phyloP scores from a whole-genome alignment of 2,329 filamentous ascomycete species.

The Rutstroemia sp. region DNA sequence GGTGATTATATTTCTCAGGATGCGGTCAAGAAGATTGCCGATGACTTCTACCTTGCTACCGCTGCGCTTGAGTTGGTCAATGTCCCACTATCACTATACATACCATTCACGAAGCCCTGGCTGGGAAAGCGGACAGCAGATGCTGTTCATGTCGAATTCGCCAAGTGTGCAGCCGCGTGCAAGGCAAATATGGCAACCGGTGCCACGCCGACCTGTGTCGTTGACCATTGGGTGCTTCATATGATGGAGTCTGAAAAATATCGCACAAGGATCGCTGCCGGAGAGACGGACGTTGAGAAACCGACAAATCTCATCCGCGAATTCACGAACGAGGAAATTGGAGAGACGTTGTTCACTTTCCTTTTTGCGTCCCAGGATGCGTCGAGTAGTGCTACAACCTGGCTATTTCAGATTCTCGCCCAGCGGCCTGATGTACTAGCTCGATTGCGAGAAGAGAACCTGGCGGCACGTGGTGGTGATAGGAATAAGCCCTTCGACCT shows the following conservation, averaged over 20 bases:
- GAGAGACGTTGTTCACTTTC: conserved; percentile 45
- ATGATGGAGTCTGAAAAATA: no score
- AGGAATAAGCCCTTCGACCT: conserved; percentile 35
- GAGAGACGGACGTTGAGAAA: conserved; percentile 32
- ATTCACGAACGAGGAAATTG: conserved; percentile 43
- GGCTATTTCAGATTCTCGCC: conserved; percentile 45
- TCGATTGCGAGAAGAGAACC: conserved; percentile 40
- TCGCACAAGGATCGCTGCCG: no score
- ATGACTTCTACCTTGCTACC: conserved; percentile 73
- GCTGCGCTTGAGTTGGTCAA: conserved; percentile 75
- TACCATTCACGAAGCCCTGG: no score
- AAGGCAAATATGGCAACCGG: conserved; percentile 65
- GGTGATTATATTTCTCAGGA: conserved; percentile 71
- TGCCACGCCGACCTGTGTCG: conserved; percentile 61
- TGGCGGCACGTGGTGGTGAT: conserved; percentile 37
- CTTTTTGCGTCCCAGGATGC: conserved; percentile 47
- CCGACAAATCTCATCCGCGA: conserved; percentile 42
- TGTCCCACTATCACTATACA: conserved; percentile 44
- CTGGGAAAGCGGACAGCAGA: conserved; percentile 53
- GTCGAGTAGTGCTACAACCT: conserved; percentile 45
- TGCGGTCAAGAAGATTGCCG: conserved; percentile 64
- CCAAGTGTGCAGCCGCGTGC: conserved; percentile 63
- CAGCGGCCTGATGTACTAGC: conserved; percentile 42
- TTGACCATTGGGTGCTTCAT: conserved; percentile 65
- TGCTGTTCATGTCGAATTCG: conserved; percentile 62